Base-by-base conservation (phyloP, 2,329 filamentous ascomycete genomes). In the Exophiala lecanii-corni region DNA sequence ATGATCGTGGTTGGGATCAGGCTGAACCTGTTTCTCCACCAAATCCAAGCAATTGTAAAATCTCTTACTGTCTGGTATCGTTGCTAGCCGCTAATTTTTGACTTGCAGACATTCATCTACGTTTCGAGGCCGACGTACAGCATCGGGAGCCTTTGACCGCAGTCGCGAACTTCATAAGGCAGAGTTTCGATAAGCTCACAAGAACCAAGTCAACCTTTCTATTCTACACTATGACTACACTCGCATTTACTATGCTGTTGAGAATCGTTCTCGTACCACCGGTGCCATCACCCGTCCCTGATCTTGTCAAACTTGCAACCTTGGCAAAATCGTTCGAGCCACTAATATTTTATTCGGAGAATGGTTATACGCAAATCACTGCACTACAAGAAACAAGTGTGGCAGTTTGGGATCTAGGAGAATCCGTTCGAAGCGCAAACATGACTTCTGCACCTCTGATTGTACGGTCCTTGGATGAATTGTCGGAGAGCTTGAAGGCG, bases 281-380 rank as follows among this genome's bases (percentile, higher is more conserved):
- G 20, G 64, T 71, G 4, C 73, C 77, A 26, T 80, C 73, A 9
- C 78, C 85, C 1, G 82, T 85, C 2, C 87, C 87, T 0, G 89
- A 96, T 61, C 74, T 97, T 12, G 84, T 95, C 60, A 95, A 94
- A 62, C 84, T 96, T 17, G 89, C 89, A 3, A 82, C 84, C 39
- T 79, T 97, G 53, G 89, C 89, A 36, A 87, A 87, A 57, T 88
- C 88, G 7, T 94, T 96, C 59, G 91, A 96, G 63, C 91, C 91
- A 4, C 75, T 96, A 33, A 94, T 97, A 50, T 92, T 92, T 69
- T 95, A 94, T 61, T 94, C 89, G 0, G 89, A 96, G 59, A 85
- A 89, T 60, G 89, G 89, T 6, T 82, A 89, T 32, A 78, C 82
- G 26, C 89, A 95, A 59, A 88, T 95, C 30, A 82, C 84, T 45